Evolutionary conservation across 345 rosid genomes (phyloP).

Genomic region (Populus tremula): DNA sequence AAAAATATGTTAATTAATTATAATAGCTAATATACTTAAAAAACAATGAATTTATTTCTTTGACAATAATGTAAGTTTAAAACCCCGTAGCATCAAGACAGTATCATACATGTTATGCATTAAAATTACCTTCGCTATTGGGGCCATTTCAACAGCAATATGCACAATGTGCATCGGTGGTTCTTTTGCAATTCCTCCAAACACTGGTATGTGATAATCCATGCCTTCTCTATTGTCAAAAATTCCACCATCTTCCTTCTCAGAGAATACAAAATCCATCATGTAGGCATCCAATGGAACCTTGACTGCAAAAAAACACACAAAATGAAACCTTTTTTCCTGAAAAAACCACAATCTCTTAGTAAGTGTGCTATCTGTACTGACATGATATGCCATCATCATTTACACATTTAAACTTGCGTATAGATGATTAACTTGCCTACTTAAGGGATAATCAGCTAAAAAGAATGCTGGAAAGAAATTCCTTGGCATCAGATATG

Average conservation of each 20-base stretch:
- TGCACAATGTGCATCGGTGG: slow-evolving; percentile 91
- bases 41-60: too few species aligned
- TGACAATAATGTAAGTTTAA: too few species aligned
- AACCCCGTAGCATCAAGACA: too few species aligned
- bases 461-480: not conserved
- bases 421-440: not conserved
- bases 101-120: not conserved
- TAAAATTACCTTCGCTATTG: slow-evolving; percentile 75
- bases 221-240: slow-evolving; percentile 70
- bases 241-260: slow-evolving; percentile 75
- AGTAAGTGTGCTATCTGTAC: not conserved
- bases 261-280: slow-evolving; percentile 98
- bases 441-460: not conserved
- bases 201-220: slow-evolving; percentile 85
- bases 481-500: not conserved
- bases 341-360: not conserved
- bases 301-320: slow-evolving; percentile 57
- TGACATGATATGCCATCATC: not conserved
- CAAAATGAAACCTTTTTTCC: slow-evolving; percentile 5
- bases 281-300: slow-evolving; percentile 88
- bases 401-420: not conserved
- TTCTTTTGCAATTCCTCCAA: slow-evolving; percentile 71
- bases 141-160: slow-evolving; percentile 96
- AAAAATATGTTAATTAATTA: too few species aligned
- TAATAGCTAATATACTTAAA: too few species aligned